These are phyloP conservation scores for Ormosia emarginata DNA, from an alignment of 306 rosid genomes.

Conservation along the genomic window DNA sequence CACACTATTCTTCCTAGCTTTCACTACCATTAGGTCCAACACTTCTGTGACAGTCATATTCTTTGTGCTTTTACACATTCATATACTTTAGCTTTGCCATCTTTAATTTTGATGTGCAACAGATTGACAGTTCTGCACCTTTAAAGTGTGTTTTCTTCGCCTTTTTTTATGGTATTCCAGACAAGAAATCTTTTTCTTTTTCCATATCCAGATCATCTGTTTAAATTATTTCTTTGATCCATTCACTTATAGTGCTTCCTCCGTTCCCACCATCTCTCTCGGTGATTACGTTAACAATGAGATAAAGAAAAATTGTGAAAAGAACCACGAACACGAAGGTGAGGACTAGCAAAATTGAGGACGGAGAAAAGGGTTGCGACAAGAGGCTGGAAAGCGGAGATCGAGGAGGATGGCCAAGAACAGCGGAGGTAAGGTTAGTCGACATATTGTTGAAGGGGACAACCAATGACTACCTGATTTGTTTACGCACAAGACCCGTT, in stretches of 20 bases:
- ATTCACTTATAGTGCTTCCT: constrained; percentile 60
- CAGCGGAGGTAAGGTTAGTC: background rate
- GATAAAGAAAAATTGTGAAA: background rate
- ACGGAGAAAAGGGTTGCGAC: background rate
- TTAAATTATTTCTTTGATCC: constrained; percentile 11
- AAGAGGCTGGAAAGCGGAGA: background rate
- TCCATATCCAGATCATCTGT: background rate
- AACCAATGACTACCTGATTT: too few relatives aligned
- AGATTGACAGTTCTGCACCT: background rate
- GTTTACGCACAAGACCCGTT: too few relatives aligned
- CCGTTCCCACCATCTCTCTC: constrained; percentile 58
- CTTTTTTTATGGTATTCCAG: background rate
- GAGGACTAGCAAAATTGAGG: background rate
- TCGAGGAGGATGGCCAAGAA: background rate
- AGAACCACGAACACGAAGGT: background rate
- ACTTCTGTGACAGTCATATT: background rate
- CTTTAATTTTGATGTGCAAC: background rate
- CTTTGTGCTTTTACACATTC: background rate
- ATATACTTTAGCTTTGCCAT: background rate
- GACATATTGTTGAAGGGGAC: too few relatives aligned
- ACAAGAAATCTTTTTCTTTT: background rate
- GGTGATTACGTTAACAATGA: background rate
- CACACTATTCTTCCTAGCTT: background rate
- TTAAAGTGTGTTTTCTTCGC: background rate
- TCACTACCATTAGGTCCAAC: background rate